Conservation (phyloP, 2,329 filamentous ascomycete genomes). For the Penicillium polonicum region DNA sequence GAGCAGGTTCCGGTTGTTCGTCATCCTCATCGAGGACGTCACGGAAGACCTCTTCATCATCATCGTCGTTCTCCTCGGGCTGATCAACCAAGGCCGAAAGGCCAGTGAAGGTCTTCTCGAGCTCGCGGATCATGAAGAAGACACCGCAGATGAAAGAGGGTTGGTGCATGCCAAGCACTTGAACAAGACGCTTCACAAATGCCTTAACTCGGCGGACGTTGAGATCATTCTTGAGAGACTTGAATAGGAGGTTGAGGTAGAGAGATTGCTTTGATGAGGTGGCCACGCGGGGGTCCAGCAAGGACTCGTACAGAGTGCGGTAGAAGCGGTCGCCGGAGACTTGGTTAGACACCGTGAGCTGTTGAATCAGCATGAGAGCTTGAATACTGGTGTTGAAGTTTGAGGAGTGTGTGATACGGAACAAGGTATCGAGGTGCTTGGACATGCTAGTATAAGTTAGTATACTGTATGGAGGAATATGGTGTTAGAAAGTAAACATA, state of each 20-base stretch:
- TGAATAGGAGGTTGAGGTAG: conserved; percentile 88
- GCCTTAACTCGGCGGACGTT: conserved; percentile 90
- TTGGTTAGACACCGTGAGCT: conserved; percentile 77
- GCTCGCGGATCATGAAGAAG: conserved; percentile 82
- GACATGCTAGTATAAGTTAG: conserved; percentile 47
- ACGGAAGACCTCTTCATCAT: conserved; percentile 66
- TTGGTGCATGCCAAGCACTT: conserved; percentile 83
- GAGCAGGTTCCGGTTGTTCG: conserved; percentile 29
- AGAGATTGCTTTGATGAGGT: conserved; percentile 92
- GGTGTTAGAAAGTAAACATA: conserved; percentile 43
- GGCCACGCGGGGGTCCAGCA: conserved; percentile 83
- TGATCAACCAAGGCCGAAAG: conserved; percentile 76
- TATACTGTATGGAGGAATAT: not conserved
- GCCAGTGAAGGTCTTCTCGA: conserved; percentile 76
- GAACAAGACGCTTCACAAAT: conserved; percentile 89
- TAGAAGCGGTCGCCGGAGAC: conserved; percentile 89
- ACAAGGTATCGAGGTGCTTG: conserved; percentile 87
- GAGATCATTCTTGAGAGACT: conserved; percentile 84
- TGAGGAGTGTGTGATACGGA: conserved; percentile 92
- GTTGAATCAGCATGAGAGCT: conserved; percentile 90
- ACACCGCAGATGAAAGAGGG: conserved; percentile 89
- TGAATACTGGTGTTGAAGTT: conserved; percentile 99
- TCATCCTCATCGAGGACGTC: conserved; percentile 62
- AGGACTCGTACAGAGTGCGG: conserved; percentile 88
- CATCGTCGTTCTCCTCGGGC: conserved; percentile 73